Evolutionary conservation across 2,329 filamentous ascomycete genomes (phyloP).

Genomic region (Myriosclerotinia scirpicola): DNA sequence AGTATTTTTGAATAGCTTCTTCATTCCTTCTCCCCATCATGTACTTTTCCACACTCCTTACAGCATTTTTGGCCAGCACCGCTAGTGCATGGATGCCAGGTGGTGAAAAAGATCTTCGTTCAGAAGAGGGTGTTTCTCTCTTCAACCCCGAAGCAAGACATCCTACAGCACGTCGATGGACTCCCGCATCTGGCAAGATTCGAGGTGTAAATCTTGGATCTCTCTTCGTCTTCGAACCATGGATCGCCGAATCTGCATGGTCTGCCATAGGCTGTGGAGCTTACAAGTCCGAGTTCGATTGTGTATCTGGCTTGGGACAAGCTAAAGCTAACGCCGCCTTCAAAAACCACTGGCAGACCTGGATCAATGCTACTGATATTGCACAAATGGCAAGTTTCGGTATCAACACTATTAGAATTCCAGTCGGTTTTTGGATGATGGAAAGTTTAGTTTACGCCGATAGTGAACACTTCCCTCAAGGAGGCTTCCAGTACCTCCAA

Average conservation of each 20-base stretch:
- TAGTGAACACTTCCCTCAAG: slow-evolving; percentile 50
- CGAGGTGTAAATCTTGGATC: slow-evolving; percentile 52
- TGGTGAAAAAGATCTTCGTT: slow-evolving; percentile 9
- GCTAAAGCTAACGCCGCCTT: slow-evolving; percentile 46
- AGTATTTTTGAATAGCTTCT: neutral
- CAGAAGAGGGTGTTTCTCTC: slow-evolving; percentile 16
- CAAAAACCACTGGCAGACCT: slow-evolving; percentile 49
- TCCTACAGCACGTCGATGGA: slow-evolving; percentile 17
- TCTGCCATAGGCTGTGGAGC: slow-evolving; percentile 47
- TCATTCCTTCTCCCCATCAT: neutral
- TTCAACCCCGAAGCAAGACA: slow-evolving; percentile 18
- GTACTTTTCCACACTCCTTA: slow-evolving; percentile 16
- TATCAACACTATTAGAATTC: slow-evolving; percentile 51
- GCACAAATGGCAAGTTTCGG: slow-evolving; percentile 47
- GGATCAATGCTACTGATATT: slow-evolving; percentile 50
- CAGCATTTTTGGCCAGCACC: slow-evolving; percentile 15
- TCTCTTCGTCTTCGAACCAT: slow-evolving; percentile 50
- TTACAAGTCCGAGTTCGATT: slow-evolving; percentile 49
- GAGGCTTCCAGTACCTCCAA: slow-evolving; percentile 47
- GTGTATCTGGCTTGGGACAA: slow-evolving; percentile 48
- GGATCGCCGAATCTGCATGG: slow-evolving; percentile 48
- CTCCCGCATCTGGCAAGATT: slow-evolving; percentile 42
- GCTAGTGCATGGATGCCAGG: slow-evolving; percentile 22
- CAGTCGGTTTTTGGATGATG: slow-evolving; percentile 52
- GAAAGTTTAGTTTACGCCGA: slow-evolving; percentile 46